A percentile compares a stretch with the other conserved stretches of the same genome.
Evolutionary conservation across 306 rosid species (phyloP).

Genomic region (Trichosanthes truncata): DNA sequence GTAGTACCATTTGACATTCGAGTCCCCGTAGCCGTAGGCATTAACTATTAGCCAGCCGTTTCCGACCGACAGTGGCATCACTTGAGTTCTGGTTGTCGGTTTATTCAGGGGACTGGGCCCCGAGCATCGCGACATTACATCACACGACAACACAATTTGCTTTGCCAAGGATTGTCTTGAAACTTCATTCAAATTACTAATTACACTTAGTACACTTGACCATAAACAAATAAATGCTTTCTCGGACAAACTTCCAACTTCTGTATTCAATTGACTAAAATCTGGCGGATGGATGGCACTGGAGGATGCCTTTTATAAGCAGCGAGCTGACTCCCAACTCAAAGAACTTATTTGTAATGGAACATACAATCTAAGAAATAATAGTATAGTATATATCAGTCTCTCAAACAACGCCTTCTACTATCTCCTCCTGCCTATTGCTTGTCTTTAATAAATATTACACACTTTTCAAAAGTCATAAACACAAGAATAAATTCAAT

Average conservation of each 20-base stretch:
- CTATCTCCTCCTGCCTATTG: background rate
- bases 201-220: background rate
- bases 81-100: no score
- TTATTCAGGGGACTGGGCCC: no score
- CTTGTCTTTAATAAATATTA: background rate
- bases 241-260: no score
- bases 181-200: no score
- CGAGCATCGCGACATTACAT: no score
- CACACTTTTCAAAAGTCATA: conserved; percentile 54
- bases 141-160: background rate
- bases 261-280: no score
- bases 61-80: background rate
- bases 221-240: background rate
- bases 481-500: conserved; percentile 95
- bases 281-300: no score
- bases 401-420: background rate
- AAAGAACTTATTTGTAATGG: background rate
- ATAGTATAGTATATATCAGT: background rate
- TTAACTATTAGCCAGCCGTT: background rate
- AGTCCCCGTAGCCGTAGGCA: background rate
- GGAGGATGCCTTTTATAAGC: background rate
- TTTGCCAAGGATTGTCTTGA: background rate
- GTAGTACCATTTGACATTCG: background rate
- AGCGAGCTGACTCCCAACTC: background rate
- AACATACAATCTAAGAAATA: background rate